Conservation (phyloP, 2,329 filamentous ascomycete genomes). For the Colletotrichum camelliae region DNA sequence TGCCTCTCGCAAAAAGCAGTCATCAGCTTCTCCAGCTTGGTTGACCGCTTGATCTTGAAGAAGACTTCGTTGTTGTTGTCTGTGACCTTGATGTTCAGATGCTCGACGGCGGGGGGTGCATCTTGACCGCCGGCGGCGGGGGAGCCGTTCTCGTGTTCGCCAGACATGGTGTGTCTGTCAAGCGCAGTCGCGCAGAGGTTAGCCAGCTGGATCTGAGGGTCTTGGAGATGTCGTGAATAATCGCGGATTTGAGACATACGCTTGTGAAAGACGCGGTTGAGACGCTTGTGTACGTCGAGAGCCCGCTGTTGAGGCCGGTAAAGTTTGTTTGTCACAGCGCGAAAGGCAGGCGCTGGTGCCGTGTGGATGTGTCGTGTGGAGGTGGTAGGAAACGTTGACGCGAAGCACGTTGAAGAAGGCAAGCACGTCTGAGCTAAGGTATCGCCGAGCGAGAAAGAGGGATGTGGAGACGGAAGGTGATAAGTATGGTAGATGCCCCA, state of each 20-base stretch:
- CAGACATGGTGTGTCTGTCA: slow-evolving; percentile 48
- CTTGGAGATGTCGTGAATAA: background rate
- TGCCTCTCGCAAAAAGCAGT: slow-evolving; percentile 96
- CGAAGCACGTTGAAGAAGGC: background rate
- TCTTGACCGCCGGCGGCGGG: slow-evolving; percentile 41
- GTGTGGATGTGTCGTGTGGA: background rate
- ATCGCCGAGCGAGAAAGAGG: background rate
- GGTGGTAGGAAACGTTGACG: background rate
- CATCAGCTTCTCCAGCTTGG: slow-evolving; percentile 97
- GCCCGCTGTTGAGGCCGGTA: background rate
- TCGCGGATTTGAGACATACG: background rate
- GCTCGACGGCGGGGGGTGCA: slow-evolving; percentile 66
- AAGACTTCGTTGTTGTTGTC: slow-evolving; percentile 99
- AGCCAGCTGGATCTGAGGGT: background rate
- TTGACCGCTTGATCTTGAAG: slow-evolving; percentile 99
- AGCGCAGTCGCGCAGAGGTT: background rate
- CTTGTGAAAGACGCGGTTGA: background rate
- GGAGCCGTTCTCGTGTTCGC: slow-evolving; percentile 56
- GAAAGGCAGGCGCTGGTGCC: background rate
- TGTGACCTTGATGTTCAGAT: slow-evolving; percentile 98
- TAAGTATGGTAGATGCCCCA: background rate
- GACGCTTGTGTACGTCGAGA: background rate
- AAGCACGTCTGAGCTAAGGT: background rate
- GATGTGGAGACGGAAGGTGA: background rate
- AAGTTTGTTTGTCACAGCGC: background rate